A percentile compares a stretch with the other conserved stretches of the same genome.
phyloP scores from a whole-genome alignment of 306 rosid species.

The Corylus americana region DNA sequence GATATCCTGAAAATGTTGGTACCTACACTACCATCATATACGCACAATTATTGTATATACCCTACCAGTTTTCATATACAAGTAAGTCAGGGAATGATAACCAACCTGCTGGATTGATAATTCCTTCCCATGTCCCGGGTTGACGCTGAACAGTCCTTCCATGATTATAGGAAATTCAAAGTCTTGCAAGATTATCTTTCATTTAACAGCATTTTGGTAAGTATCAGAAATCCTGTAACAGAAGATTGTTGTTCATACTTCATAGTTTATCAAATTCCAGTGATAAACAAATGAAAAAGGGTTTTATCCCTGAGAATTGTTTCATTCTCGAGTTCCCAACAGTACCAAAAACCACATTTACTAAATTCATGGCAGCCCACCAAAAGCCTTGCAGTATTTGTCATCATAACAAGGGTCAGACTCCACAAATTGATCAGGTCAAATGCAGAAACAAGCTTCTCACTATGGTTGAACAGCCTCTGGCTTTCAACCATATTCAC shows the following conservation, averaged over 20 bases:
- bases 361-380: neutral
- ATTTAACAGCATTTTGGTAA: neutral
- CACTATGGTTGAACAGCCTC: neutral
- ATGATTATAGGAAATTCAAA: neutral
- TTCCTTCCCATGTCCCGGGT: neutral
- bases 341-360: neutral
- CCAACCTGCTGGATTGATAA: neutral
- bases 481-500: slow-evolving; percentile 9
- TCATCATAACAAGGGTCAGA: neutral
- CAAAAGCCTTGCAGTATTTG: neutral
- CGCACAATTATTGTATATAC: neutral
- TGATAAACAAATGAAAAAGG: neutral
- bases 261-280: too few relatives aligned
- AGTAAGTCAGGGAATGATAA: neutral
- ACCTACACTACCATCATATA: neutral
- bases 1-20: neutral
- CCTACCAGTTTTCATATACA: neutral
- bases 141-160: neutral
- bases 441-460: neutral
- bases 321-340: neutral
- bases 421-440: neutral
- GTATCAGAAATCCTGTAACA: neutral
- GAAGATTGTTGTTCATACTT: too few relatives aligned
- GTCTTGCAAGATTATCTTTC: neutral
- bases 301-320: neutral